Base-by-base conservation (phyloP, 768 basidiomycete genomes). In the Candolleomyces efflorescens region DNA sequence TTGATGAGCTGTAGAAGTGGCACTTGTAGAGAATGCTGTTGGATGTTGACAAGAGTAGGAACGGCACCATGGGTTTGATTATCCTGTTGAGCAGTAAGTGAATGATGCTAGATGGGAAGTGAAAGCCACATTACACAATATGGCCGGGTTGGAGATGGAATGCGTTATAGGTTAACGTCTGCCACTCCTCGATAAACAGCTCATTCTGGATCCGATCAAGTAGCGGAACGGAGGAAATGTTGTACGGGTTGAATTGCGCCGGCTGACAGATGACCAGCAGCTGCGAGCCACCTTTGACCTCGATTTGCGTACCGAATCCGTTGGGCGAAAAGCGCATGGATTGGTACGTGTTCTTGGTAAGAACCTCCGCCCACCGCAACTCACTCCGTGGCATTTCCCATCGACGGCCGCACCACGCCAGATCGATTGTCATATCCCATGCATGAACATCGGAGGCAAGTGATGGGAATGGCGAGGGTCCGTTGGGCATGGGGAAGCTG, bases 381-480 rank as follows among this genome's bases (percentile, higher is more conserved):
- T 10, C 27, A 27, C 24, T 52, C 3, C 50, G 50, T 10, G 50
- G 50, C 50, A 52, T 52, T n/a, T 52, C 50, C 50, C 50, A 52
- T 9, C 22, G 50, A 6, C 36, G 23, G 5, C 50, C 50, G n/a
- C 26, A 52, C 50, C 50, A 52, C 17, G 50, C 27, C 15, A 3
- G 23, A 22, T 52, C 50, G 24, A 52, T 32, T 5, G 50, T 52
- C 26, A 32, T 32, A 38, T 52, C 36, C 50, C 50, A 52, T 6
- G 50, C 50, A n/a, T 32, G 5, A 36, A 36, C 6, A 24, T 52
- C 50, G 3, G 50, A 52, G 3, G 50, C 26, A 3, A 52, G 27
- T n/a, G n/a, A n/a, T n/a, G 23, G 7, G 13, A 15, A 5, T 10
- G 5, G 18, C 12, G 9, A 24, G 50, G n/a, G 12, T 3, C 50